These are phyloP conservation scores for Cutaneotrichosporon spelunceum DNA, from an alignment of 1,284 basidiomycete species.

Conservation along the genomic window DNA sequence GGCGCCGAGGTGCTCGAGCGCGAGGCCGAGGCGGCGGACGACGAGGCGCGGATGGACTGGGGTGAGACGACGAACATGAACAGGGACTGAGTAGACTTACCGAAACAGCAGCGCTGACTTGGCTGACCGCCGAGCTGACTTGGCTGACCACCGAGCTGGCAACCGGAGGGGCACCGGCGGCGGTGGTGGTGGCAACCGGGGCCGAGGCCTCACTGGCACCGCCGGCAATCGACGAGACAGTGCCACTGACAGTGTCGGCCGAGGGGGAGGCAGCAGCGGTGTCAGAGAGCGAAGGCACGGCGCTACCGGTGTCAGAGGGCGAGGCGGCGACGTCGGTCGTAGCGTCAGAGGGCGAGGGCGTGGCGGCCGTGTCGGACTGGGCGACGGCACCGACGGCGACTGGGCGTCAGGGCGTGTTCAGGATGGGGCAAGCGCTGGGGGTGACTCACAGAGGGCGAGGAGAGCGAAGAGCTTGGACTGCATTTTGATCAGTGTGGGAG, in stretches of 20 bases:
- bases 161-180: neutral
- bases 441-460: slow-evolving; percentile 6
- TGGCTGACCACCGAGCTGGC: neutral
- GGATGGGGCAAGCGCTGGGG: neutral
- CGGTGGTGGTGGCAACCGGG: too few relatives aligned
- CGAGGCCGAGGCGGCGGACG: neutral
- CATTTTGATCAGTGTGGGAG: neutral
- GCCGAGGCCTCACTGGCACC: neutral
- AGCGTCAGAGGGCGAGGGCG: neutral
- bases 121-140: neutral
- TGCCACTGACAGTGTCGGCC: neutral
- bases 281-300: neutral
- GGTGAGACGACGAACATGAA: neutral
- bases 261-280: neutral
- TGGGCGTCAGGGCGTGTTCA: neutral
- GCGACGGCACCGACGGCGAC: slow-evolving; percentile 9
- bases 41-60: neutral
- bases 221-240: neutral
- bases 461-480: slow-evolving; percentile 9
- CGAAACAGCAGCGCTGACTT: too few relatives aligned
- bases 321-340: neutral
- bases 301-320: neutral
- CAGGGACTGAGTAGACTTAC: neutral
- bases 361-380: neutral
- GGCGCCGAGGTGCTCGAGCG: neutral